Evolutionary conservation across 768 basidiomycete genomes (phyloP).

Genomic region (Amanita rimosa): DNA sequence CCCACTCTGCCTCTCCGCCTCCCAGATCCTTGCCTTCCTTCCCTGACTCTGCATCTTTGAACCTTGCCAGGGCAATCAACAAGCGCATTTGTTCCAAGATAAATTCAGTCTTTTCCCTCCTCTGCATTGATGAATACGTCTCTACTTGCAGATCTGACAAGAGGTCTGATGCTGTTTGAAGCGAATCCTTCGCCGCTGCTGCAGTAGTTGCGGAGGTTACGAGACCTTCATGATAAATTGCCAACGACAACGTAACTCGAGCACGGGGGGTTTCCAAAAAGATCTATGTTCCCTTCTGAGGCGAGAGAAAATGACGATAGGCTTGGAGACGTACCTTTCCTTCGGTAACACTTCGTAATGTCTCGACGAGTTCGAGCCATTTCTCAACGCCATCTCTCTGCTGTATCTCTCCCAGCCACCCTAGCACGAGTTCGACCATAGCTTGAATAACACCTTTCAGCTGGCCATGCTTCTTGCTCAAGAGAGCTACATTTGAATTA

Average conservation of each 20-base stretch:
- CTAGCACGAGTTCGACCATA: constrained; percentile 83
- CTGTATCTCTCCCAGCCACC: constrained; percentile 72
- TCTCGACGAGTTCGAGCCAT: constrained; percentile 86
- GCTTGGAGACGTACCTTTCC: constrained; percentile 62
- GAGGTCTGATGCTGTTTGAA: constrained; percentile 83
- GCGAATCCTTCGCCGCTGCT: constrained; percentile 50
- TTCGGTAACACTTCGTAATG: constrained; percentile 85
- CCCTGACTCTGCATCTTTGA: constrained; percentile 61
- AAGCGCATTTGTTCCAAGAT: constrained; percentile 97
- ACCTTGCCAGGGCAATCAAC: constrained; percentile 61
- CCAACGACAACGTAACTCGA: constrained; percentile 80
- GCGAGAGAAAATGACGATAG: background rate
- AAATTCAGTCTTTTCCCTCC: constrained; percentile 96
- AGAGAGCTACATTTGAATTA: constrained; percentile 52
- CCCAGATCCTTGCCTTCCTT: constrained; percentile 54
- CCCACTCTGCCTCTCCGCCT: constrained; percentile 85
- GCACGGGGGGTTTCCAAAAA: constrained; percentile 96
- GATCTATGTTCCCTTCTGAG: constrained; percentile 59
- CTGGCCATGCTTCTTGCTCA: constrained; percentile 97
- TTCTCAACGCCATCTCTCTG: constrained; percentile 52
- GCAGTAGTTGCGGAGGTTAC: constrained; percentile 28
- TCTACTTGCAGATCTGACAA: constrained; percentile 95
- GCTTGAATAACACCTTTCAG: constrained; percentile 81
- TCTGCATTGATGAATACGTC: constrained; percentile 98
- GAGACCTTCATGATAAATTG: constrained; percentile 75